These are phyloP conservation scores for Russula earlei DNA, from an alignment of 768 basidiomycete species.

Conservation along the genomic window DNA sequence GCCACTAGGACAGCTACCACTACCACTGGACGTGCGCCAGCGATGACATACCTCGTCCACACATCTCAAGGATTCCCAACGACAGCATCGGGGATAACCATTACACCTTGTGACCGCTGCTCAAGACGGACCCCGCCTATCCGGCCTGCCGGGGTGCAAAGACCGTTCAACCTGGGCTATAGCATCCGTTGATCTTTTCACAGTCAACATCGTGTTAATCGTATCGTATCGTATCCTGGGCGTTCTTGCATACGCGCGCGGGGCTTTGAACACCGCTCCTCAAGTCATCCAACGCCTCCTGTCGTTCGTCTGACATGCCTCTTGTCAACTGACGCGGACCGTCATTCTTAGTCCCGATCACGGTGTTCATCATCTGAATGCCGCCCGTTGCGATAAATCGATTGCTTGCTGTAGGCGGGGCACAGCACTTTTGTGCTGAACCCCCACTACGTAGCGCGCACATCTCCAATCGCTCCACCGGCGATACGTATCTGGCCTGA, in stretches of 20 bases:
- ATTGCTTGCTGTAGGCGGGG: no score
- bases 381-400: neutral
- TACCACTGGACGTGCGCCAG: neutral
- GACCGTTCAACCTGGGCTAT: neutral
- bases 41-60: no score
- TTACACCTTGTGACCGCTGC: no score
- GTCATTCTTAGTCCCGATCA: neutral
- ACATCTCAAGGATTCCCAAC: neutral
- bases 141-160: neutral
- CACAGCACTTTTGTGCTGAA: no score
- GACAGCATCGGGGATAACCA: neutral
- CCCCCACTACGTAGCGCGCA: no score
- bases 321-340: neutral
- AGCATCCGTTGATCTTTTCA: neutral
- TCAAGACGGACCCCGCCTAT: neutral
- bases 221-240: no score
- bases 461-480: neutral
- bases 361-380: neutral
- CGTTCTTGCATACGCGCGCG: no score
- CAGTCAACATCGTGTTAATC: neutral
- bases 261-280: no score
- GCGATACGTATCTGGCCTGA: neutral
- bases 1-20: no score
- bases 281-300: no score
- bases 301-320: neutral